Base-by-base conservation (phyloP, 495 filamentous ascomycete species). In the Cairneyella variabilis region DNA sequence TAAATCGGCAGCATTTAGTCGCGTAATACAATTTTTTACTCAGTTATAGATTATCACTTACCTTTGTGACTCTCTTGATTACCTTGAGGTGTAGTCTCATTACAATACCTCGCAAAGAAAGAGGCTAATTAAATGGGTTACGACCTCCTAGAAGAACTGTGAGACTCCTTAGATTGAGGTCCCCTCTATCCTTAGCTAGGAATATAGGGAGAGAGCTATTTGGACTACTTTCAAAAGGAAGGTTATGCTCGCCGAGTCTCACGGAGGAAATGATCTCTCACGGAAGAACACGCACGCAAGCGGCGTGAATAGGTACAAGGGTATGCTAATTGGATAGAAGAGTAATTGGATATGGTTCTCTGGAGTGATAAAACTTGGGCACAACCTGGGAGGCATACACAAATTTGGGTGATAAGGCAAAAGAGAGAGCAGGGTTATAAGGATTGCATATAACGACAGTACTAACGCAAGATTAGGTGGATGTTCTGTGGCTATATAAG, bases 361-460 rank as follows among this genome's bases (percentile, higher is more conserved):
- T 69, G 50, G 65, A 63, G 51, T 25, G 53, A 71, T 51, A 58
- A 71, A 39, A 69, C 60, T 7, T 71, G 56, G 66, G 51, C 64
- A 17, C 18, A 50, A 46, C 45, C 39, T 43, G 40, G 52, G n/a
- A 45, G 34, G 7, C 28, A 52, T 52, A 45, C 3, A 16, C 40
- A 23, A 6, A 16, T 17, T 12, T 50, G 32, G 3, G 20, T 50
- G 14, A 56, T 38, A 1, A 6, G 53, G 12, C 30, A 36, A 18
- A 21, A 16, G 12, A 32, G 36, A n/a, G 45, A 34, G 25, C 3
- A 22, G 8, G 38, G 11, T 23, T 42, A 50, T 50, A 18, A 8
- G n/a, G 36, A 42, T 23, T 49, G 25, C 43, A 23, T 56, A 9
- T 21, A 51, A 25, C 11, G 18, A 12, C 11, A 27, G 22, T 22